Percentiles rank a stretch among this genome's conserved stretches.
Conservation (phyloP, 2,329 filamentous ascomycete genomes). For the Stachybotrys elegans region DNA sequence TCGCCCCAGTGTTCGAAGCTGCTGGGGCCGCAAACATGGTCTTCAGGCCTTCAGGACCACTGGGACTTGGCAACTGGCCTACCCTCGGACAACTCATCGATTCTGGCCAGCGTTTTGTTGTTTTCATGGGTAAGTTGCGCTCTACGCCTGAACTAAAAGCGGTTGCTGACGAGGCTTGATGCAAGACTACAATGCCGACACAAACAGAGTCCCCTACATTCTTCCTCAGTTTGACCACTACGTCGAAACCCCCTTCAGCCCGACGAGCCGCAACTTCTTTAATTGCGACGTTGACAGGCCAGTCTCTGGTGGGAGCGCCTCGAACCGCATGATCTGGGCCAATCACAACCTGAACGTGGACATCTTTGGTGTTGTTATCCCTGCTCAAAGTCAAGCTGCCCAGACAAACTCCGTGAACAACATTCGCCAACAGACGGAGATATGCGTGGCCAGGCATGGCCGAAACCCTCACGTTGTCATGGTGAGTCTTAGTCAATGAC, state of each 20-base stretch:
- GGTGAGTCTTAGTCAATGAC: slow-evolving; percentile 11
- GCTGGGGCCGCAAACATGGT: slow-evolving; percentile 53
- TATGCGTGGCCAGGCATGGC: slow-evolving; percentile 15
- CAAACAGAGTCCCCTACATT: slow-evolving; percentile 52
- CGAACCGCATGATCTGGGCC: slow-evolving; percentile 20
- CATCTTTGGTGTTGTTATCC: slow-evolving; percentile 27
- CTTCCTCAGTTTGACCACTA: slow-evolving; percentile 60
- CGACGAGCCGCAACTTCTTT: slow-evolving; percentile 53
- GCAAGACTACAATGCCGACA: slow-evolving; percentile 56
- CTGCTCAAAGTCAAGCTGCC: slow-evolving; percentile 21
- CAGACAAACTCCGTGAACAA: slow-evolving; percentile 29
- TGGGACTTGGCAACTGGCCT: slow-evolving; percentile 56
- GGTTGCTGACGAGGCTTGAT: too few species aligned
- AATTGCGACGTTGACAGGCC: slow-evolving; percentile 64
- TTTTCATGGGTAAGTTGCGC: slow-evolving; percentile 57
- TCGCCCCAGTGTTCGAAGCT: slow-evolving; percentile 47
- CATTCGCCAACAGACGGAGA: slow-evolving; percentile 18
- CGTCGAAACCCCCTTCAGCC: slow-evolving; percentile 68
- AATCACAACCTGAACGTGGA: slow-evolving; percentile 24
- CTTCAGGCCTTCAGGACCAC: slow-evolving; percentile 41
- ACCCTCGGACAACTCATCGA: slow-evolving; percentile 63
- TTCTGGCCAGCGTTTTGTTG: slow-evolving; percentile 57
- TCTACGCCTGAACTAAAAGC: too few species aligned
- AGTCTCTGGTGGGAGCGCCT: slow-evolving; percentile 16
- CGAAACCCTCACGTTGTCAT: slow-evolving; percentile 20